Evolutionary conservation across 331 rosid genomes (phyloP), one percentile per base, ranked within the genome.

Genomic region (Telfairia occidentalis): DNA sequence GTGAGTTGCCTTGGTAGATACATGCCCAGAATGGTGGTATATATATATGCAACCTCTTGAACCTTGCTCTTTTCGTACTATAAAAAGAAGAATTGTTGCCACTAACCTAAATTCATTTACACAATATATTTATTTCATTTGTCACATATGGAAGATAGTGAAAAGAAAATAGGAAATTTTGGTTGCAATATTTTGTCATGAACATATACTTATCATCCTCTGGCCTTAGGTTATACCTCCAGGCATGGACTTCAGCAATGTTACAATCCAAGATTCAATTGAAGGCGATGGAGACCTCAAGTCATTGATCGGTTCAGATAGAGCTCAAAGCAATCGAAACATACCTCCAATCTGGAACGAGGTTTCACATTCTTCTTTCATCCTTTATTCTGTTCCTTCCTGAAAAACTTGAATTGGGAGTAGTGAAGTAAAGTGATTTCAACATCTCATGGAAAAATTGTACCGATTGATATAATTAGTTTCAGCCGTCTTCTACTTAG

Each of bases 1-100:
- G 90, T 86, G 9, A 84, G 87, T 67, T 86, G 90, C 70, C 85
- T 81, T n/a, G 90, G 90, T n/a, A 79, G 90, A 75, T 77, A 81
- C 76, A 86, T 86, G 90, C 78, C 89, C 5, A 81, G 89, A 42
- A 83, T 83, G 89, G 87, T 83, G 81, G 87, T 84, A 84, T 61
- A 15, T 57, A 69, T 34, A 42, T 12, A 9, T 46, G 28, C 18
- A 11, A 15, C 18, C 58, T 38, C 49, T 38, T 65, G n/a, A 35
- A 19, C 9, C 30, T 74, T 23, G 58, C n/a, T 24, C 48, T 23
- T 75, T 29, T 28, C 49, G 28, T 58, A 42, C 59, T 18, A 34
- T 34, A 37, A 19, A 24, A 34, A 9, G 29, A 64, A 65, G 42
- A 64, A 23, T 38, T 34, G 11, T 23, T 9, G 46, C 71, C 48